phyloP scores from a whole-genome alignment of 345 rosid species.

The Orychophragmus violaceus region DNA sequence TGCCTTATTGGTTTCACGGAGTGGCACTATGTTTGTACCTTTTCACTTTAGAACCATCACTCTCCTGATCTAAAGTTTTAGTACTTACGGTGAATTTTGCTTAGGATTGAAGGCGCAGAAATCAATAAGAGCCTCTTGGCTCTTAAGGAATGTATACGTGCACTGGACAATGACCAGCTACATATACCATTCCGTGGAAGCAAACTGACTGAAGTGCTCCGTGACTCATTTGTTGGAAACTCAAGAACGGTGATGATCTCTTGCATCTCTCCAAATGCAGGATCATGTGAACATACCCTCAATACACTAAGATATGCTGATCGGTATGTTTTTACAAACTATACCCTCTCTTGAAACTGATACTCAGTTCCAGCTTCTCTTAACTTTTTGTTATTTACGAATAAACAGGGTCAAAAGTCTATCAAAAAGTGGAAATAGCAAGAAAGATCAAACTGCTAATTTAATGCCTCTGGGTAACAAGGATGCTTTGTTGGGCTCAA shows the following conservation, averaged over 20 bases:
- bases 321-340: conserved; percentile 44
- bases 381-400: conserved; percentile 6
- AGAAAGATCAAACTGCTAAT: conserved; percentile 61
- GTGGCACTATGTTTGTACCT: not conserved
- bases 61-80: not conserved
- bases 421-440: conserved; percentile 79
- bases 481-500: conserved; percentile 47
- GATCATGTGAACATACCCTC: conserved; percentile 97
- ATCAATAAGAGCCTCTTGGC: conserved; percentile 97
- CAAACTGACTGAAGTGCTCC: conserved; percentile 95
- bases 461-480: conserved; percentile 40
- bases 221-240: conserved; percentile 96
- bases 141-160: conserved; percentile 97
- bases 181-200: conserved; percentile 97
- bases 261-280: conserved; percentile 97
- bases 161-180: conserved; percentile 92
- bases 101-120: conserved; percentile 95
- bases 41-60: conserved; percentile 13
- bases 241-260: conserved; percentile 97
- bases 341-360: not conserved
- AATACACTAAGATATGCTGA: conserved; percentile 98
- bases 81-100: conserved; percentile 7
- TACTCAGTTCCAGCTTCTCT: not conserved
- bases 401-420: conserved; percentile 87
- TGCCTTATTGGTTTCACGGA: not conserved